Percentiles rank a stretch among this genome's conserved stretches.
Conservation (phyloP, 2,329 filamentous ascomycete species). For the Metarhizium anisopliae region DNA sequence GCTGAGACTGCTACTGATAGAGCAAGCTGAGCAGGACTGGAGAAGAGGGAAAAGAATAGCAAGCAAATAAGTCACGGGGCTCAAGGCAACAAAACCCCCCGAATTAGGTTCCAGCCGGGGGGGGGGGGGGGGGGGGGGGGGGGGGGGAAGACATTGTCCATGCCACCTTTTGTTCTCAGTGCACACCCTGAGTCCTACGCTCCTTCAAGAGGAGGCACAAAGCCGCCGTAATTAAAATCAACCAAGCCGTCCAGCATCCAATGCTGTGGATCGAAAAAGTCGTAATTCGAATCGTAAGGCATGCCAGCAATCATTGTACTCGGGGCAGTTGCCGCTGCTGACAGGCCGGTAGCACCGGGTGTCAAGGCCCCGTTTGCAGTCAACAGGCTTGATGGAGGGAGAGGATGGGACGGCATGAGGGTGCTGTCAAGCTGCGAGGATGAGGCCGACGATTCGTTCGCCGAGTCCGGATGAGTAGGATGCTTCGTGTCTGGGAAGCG, state of each 20-base stretch:
- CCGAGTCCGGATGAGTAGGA: slow-evolving; percentile 75
- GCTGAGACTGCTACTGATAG: background rate
- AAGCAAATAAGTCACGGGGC: background rate
- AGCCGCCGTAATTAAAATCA: slow-evolving; percentile 63
- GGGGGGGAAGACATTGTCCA: background rate
- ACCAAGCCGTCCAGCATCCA: slow-evolving; percentile 87
- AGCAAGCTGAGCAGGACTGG: background rate
- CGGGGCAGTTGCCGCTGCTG: slow-evolving; percentile 27
- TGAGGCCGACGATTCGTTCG: slow-evolving; percentile 61
- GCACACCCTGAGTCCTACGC: slow-evolving; percentile 21
- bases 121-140: no score
- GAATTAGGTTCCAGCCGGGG: no score
- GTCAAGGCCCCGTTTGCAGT: slow-evolving; percentile 43
- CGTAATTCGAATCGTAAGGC: slow-evolving; percentile 59
- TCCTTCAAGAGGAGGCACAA: slow-evolving; percentile 45
- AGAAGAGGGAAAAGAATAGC: background rate
- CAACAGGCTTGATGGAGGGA: slow-evolving; percentile 36
- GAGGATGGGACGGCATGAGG: slow-evolving; percentile 34
- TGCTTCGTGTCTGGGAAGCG: slow-evolving; percentile 60
- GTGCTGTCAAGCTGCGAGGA: slow-evolving; percentile 57
- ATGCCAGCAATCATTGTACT: slow-evolving; percentile 39
- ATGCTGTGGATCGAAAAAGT: slow-evolving; percentile 86
- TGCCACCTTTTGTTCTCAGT: no score
- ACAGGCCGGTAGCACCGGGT: slow-evolving; percentile 35
- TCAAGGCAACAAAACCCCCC: background rate